Conservation (phyloP, 2,329 filamentous ascomycete genomes). For the Diaporthe velutina region DNA sequence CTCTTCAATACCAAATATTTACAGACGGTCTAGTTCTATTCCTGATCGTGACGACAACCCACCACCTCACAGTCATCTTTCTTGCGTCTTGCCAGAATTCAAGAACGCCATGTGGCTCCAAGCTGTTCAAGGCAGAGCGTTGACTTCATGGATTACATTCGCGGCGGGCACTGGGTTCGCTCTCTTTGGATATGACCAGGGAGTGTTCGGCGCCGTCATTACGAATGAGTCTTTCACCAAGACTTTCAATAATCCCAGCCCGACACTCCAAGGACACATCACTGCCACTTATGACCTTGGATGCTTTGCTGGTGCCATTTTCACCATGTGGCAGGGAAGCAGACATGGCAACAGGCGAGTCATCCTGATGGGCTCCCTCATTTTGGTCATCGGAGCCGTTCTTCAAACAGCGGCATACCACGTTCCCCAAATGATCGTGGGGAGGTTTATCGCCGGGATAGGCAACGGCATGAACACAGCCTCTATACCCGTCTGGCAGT, state of each 20-base stretch:
- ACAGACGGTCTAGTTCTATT: too few species aligned
- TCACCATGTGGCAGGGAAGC: not conserved
- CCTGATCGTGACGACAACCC: not conserved
- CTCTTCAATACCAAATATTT: too few species aligned
- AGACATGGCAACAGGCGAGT: not conserved
- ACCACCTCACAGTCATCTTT: not conserved
- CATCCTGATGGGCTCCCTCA: not conserved
- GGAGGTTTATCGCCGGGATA: not conserved
- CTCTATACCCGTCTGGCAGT: conserved; percentile 4
- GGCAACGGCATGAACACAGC: conserved; percentile 8
- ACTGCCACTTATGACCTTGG: conserved; percentile 7
- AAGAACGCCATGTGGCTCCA: not conserved
- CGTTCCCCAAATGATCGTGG: conserved; percentile 3
- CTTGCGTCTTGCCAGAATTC: not conserved
- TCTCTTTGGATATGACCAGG: conserved; percentile 23
- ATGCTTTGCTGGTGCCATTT: conserved; percentile 1
- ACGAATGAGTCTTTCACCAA: not conserved
- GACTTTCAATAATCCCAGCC: not conserved
- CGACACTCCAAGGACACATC: not conserved
- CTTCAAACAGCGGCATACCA: conserved; percentile 8
- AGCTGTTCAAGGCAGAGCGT: not conserved
- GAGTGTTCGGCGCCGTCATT: not conserved
- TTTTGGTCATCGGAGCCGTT: not conserved
- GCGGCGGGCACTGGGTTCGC: not conserved
- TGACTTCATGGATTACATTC: not conserved